Base-by-base conservation (phyloP, 164 flowering plant genomes). In the Taxillus chinensis region DNA sequence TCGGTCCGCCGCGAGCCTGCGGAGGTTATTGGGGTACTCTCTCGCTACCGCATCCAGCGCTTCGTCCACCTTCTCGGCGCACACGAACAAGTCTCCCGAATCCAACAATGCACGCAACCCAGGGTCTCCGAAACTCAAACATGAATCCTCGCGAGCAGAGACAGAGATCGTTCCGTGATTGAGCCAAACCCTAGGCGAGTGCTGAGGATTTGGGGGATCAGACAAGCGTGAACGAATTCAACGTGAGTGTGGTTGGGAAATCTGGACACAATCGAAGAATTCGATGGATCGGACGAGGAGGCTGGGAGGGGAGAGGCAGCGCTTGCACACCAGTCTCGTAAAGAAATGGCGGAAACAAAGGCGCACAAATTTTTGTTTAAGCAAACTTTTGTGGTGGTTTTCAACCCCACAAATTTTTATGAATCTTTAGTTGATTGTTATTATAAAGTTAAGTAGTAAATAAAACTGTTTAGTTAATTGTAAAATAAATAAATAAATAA, bases 281-380 rank as follows among this genome's bases (percentile, higher is more conserved):
- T 55, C 16, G 5, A 55, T 10, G 12, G 39, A 38, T 17, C 58
- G 58, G 37, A 55, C 37, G 37, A 16, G 12, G 5, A 5, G 7
- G 38, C 37, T 1, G 37, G 5, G 27, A 3, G 16, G 13, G 37
- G 40, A 6, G 39, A 55, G 40, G 37, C 58, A 55, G 7, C 58
- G 38, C 58, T 55, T 55, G 58, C 58, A 55, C 10, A 55, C 58
- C 12, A 55, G 40, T n/a, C n/a, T n/a, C n/a, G n/a, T n/a, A n/a
- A n/a, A n/a, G n/a, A n/a, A n/a, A n/a, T n/a, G n/a, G n/a, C n/a
- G n/a, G n/a, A n/a, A n/a, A n/a, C n/a, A n/a, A n/a, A n/a, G n/a
- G n/a, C n/a, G n/a, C n/a, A n/a, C n/a, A n/a, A n/a, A n/a, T n/a
- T n/a, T n/a, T n/a, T n/a, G n/a, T n/a, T n/a, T n/a, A n/a, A n/a